Evolutionary conservation across 2,329 filamentous ascomycete species (phyloP).

Genomic region (Microdochium nivale): DNA sequence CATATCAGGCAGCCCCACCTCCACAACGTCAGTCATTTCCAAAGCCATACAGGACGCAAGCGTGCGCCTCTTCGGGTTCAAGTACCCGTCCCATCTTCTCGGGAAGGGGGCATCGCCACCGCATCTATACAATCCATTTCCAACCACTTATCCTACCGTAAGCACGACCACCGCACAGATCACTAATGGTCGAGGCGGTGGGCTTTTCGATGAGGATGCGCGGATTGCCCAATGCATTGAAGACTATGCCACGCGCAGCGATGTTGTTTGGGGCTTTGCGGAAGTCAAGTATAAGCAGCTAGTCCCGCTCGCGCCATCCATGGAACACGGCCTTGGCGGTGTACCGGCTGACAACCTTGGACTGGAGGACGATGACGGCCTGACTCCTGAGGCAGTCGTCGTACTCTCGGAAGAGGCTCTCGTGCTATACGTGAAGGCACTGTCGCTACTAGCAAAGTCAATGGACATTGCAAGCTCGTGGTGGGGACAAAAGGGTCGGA

Average conservation of each 20-base stretch:
- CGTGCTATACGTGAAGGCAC: slow-evolving; percentile 90
- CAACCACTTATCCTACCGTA: slow-evolving; percentile 64
- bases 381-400: slow-evolving; percentile 80
- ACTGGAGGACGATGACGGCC: slow-evolving; percentile 60
- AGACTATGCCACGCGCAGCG: slow-evolving; percentile 83
- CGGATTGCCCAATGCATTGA: slow-evolving; percentile 76
- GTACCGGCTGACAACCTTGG: slow-evolving; percentile 43
- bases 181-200: slow-evolving; percentile 53
- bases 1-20: slow-evolving; percentile 60
- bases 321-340: slow-evolving; percentile 61
- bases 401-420: slow-evolving; percentile 88
- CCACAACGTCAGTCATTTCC: slow-evolving; percentile 82
- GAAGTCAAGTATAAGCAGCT: slow-evolving; percentile 98
- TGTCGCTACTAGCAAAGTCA: slow-evolving; percentile 81
- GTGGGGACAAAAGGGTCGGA: slow-evolving; percentile 76
- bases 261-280: slow-evolving; percentile 95
- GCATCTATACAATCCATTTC: slow-evolving; percentile 71
- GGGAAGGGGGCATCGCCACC: slow-evolving; percentile 64
- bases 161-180: slow-evolving; percentile 53
- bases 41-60: slow-evolving; percentile 95
- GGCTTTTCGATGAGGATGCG: slow-evolving; percentile 68
- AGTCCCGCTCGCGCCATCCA: slow-evolving; percentile 77
- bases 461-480: slow-evolving; percentile 92
- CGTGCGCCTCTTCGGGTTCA: slow-evolving; percentile 62
- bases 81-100: slow-evolving; percentile 53